A percentile compares a stretch with the other conserved stretches of the same genome.
Evolutionary conservation across 257 asterid species (phyloP).

Genomic region (Leptodermis oblonga): DNA sequence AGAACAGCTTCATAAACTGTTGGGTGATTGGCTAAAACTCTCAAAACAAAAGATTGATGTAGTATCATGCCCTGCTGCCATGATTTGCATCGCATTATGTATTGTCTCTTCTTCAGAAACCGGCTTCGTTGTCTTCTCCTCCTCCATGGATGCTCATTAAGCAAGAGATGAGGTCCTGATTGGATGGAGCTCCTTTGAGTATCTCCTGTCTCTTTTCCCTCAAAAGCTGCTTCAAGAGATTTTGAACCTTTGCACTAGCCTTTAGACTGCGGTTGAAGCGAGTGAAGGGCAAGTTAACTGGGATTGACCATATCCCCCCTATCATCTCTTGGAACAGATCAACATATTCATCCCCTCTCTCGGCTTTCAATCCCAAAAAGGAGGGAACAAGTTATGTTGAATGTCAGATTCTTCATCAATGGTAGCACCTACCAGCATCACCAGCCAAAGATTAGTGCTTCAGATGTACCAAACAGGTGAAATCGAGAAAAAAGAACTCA

Average conservation of each 20-base stretch:
- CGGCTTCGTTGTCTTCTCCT: constrained; percentile 30
- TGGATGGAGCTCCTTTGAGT: constrained; percentile 44
- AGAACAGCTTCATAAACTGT: constrained; percentile 44
- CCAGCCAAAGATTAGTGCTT: background rate
- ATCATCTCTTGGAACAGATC: constrained; percentile 43
- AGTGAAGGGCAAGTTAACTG: constrained; percentile 57
- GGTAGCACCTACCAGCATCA: constrained; percentile 48
- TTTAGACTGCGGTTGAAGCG: constrained; percentile 61
- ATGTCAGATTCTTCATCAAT: constrained; percentile 61
- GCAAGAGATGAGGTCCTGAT: constrained; percentile 63
- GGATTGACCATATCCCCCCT: constrained; percentile 64
- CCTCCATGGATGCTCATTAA: constrained; percentile 50
- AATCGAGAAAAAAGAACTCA: constrained; percentile 8
- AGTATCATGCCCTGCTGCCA: constrained; percentile 70
- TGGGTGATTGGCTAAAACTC: constrained; percentile 46
- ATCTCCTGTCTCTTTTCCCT: constrained; percentile 40
- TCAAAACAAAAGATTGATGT: constrained; percentile 53
- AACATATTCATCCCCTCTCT: constrained; percentile 32
- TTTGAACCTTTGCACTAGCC: constrained; percentile 46
- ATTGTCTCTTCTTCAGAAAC: constrained; percentile 57
- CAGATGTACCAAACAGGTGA: too few relatives aligned
- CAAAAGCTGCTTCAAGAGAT: constrained; percentile 46
- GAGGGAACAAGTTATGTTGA: constrained; percentile 69
- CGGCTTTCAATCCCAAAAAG: constrained; percentile 57
- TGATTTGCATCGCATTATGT: constrained; percentile 52